A percentile compares a stretch with the other conserved stretches of the same genome.
Evolutionary conservation across 345 rosid genomes (phyloP).

Genomic region (thale cress (Arabidopsis thaliana)): TAIR10.1 NC_003070.9:6807001-6807500

Average conservation of each 20-base stretch:
- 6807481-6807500: constrained; percentile 58
- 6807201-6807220: constrained; percentile 76
- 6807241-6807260: constrained; percentile 55
- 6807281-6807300: constrained; percentile 53
- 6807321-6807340: constrained; percentile 59
- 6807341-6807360: constrained; percentile 52
- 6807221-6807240: constrained; percentile 75
- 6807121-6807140: constrained; percentile 62
- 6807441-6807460: constrained; percentile 68
- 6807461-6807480: constrained; percentile 59
- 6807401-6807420: constrained; percentile 59
- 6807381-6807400: constrained; percentile 51
- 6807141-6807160: constrained; percentile 80
- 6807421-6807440: constrained; percentile 54
- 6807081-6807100: constrained; percentile 70
- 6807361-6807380: constrained; percentile 37
- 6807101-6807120: constrained; percentile 57
- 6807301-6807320: constrained; percentile 65
- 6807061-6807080: constrained; percentile 63
- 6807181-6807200: constrained; percentile 58
- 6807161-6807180: constrained; percentile 86
- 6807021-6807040: constrained; percentile 61
- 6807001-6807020: constrained; percentile 57
- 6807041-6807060: constrained; percentile 66
- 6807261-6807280: constrained; percentile 62